Evolutionary conservation across 352 stramenopile species (phyloP).

Genomic region (Pythium utonaiense): DNA sequence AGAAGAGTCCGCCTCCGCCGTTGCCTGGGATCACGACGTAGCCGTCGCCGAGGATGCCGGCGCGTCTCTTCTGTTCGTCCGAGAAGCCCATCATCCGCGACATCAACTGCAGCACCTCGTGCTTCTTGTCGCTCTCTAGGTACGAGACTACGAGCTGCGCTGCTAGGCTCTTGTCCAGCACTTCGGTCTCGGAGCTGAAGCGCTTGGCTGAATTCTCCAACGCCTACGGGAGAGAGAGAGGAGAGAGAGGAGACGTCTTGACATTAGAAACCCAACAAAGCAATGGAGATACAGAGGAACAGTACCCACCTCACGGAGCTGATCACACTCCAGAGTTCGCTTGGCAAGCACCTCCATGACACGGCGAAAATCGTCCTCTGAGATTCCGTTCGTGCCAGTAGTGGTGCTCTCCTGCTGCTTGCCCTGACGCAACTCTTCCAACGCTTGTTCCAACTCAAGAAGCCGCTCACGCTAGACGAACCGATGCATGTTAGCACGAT

Average conservation of each 20-base stretch:
- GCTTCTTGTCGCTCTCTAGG: conserved; percentile 66
- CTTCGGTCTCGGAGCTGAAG: conserved; percentile 51
- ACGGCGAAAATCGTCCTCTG: conserved; percentile 43
- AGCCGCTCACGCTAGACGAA: conserved; percentile 39
- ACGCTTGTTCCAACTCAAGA: conserved; percentile 38
- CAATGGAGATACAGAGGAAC: neutral
- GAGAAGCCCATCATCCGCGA: conserved; percentile 72
- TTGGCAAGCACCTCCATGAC: conserved; percentile 53
- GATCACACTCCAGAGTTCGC: conserved; percentile 65
- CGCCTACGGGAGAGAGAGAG: conserved; percentile 30
- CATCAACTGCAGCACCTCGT: conserved; percentile 68
- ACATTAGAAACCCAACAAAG: neutral
- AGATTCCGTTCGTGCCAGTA: neutral
- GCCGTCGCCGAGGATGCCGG: conserved; percentile 33
- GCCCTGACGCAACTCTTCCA: conserved; percentile 23
- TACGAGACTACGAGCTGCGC: conserved; percentile 76
- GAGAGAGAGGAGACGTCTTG: too few relatives aligned
- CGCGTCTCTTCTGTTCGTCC: conserved; percentile 64
- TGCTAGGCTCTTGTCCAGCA: conserved; percentile 67
- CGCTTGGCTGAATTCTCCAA: conserved; percentile 55
- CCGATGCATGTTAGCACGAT: neutral
- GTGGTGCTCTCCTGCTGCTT: conserved; percentile 9
- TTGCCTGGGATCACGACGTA: conserved; percentile 50
- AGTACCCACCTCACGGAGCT: conserved; percentile 54
- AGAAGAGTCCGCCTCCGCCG: conserved; percentile 62